phyloP scores from a whole-genome alignment of 805 yeast genomes.

The Candida sakaeoensis region DNA sequence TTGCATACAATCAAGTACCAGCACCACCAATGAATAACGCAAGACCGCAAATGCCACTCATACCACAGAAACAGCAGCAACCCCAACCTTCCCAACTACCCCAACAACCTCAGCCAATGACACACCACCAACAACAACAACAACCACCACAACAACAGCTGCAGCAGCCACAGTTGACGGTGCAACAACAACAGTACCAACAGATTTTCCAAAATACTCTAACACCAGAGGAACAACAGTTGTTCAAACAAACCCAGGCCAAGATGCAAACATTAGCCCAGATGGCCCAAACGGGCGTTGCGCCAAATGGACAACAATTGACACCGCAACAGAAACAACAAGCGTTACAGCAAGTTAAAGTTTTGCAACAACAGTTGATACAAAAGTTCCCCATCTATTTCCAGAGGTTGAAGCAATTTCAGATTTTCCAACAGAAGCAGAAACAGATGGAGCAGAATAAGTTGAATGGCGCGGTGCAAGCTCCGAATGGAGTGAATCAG shows the following conservation, averaged over 20 bases:
- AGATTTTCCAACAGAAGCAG: constrained; percentile 23
- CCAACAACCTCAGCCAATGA: constrained; percentile 13
- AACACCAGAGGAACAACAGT: constrained; percentile 39
- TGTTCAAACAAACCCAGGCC: constrained; percentile 37
- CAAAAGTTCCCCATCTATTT: constrained; percentile 36
- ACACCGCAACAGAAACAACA: constrained; percentile 44
- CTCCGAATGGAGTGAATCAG: constrained; percentile 5
- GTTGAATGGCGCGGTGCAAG: constrained; percentile 1
- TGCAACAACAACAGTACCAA: constrained; percentile 42
- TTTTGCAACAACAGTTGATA: constrained; percentile 32
- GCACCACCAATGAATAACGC: constrained; percentile 7
- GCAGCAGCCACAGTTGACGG: constrained; percentile 14
- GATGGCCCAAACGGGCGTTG: constrained; percentile 41
- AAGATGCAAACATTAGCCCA: constrained; percentile 37
- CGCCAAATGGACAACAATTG: constrained; percentile 40
- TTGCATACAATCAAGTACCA: constrained; percentile 6
- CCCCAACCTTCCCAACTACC: constrained; percentile 15
- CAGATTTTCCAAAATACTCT: constrained; percentile 42
- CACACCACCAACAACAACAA: constrained; percentile 18
- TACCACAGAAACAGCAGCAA: constrained; percentile 20
- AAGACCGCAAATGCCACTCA: not conserved
- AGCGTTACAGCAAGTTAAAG: constrained; percentile 40
- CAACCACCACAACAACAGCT: constrained; percentile 12
- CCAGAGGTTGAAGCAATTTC: constrained; percentile 35
- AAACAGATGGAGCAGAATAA: constrained; percentile 15